Percentiles rank a stretch among this genome's conserved stretches.
phyloP scores from a whole-genome alignment of 2,329 filamentous ascomycete species.

The Sclerotinia subarctica region DNA sequence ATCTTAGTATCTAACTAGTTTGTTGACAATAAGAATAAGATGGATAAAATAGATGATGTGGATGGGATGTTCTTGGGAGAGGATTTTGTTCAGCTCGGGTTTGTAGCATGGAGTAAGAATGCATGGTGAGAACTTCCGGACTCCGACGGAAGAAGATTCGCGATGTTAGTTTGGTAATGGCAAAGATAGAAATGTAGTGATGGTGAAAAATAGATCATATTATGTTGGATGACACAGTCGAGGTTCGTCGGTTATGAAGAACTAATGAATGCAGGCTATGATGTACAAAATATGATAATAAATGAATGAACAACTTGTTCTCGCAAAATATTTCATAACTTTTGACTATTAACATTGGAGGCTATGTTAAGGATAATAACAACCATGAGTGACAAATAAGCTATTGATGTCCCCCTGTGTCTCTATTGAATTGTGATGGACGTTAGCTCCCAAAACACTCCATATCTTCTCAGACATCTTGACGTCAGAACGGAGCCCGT shows the following conservation, averaged over 20 bases:
- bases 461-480: constrained; percentile 2
- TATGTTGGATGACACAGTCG: not conserved
- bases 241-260: not conserved
- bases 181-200: not conserved
- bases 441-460: not conserved
- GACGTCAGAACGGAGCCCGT: constrained; percentile 1
- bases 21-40: not conserved
- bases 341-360: not conserved
- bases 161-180: not conserved
- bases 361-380: not conserved
- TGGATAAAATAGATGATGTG: not conserved
- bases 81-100: not conserved
- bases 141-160: not conserved
- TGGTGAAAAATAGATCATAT: not conserved
- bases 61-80: not conserved
- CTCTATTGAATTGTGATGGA: constrained; percentile 11
- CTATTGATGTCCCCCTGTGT: not conserved
- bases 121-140: not conserved
- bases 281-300: not conserved
- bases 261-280: not conserved
- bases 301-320: constrained; percentile 1
- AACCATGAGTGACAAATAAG: not conserved
- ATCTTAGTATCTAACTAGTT: not conserved
- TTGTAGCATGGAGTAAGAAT: not conserved
- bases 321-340: not conserved